Percentiles rank a stretch among this genome's conserved stretches.
Conservation (phyloP, 257 asterid genomes). For the Plantago major region DNA sequence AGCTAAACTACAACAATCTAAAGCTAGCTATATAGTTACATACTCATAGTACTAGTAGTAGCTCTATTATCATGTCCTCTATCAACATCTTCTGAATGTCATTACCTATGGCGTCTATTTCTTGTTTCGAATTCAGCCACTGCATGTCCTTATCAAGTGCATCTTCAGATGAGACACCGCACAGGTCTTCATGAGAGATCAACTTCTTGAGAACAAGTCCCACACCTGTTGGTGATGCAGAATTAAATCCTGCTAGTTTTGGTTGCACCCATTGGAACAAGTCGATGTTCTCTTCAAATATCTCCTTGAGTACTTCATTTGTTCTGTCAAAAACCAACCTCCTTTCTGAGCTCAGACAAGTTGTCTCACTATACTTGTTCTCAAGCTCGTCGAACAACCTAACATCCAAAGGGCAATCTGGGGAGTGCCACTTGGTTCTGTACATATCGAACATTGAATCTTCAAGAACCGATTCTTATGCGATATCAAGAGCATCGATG, state of each 20-base stretch:
- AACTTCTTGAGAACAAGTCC: slow-evolving; percentile 40
- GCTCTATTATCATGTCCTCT: slow-evolving; percentile 50
- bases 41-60: slow-evolving; percentile 10
- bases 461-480: slow-evolving; percentile 49
- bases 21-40: slow-evolving; percentile 26
- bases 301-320: slow-evolving; percentile 47
- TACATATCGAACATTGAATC: slow-evolving; percentile 37
- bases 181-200: slow-evolving; percentile 27
- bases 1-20: slow-evolving; percentile 26
- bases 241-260: slow-evolving; percentile 18
- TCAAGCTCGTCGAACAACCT: slow-evolving; percentile 60
- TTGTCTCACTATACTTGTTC: slow-evolving; percentile 34
- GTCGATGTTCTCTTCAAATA: slow-evolving; percentile 33
- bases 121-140: slow-evolving; percentile 47
- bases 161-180: slow-evolving; percentile 26
- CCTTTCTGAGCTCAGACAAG: slow-evolving; percentile 46
- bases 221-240: slow-evolving; percentile 31
- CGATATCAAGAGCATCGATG: slow-evolving; percentile 43
- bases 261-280: slow-evolving; percentile 58
- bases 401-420: slow-evolving; percentile 55
- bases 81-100: slow-evolving; percentile 60
- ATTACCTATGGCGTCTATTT: slow-evolving; percentile 45
- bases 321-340: slow-evolving; percentile 65
- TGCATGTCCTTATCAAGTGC: slow-evolving; percentile 50
- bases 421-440: slow-evolving; percentile 47